Conservation (phyloP, 176 grass and related monocot species). For the Oryza meyeriana region DNA sequence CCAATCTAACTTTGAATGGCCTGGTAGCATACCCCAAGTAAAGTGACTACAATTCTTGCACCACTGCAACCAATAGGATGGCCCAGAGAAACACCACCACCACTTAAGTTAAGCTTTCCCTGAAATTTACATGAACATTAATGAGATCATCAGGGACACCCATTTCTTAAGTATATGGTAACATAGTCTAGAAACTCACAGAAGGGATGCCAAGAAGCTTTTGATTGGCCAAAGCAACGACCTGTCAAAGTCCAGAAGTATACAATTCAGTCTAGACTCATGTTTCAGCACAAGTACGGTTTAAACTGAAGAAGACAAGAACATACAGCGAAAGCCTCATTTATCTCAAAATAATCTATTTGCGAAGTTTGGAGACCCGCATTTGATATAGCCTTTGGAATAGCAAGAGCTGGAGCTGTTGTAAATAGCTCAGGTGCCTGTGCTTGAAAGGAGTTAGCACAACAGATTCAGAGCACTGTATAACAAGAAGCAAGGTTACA, state of each 20-base stretch:
- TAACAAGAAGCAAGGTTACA: background rate
- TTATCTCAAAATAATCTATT: constrained; percentile 94
- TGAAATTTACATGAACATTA: constrained; percentile 27
- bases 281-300: background rate
- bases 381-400: constrained; percentile 92
- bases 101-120: constrained; percentile 83
- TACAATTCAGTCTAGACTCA: constrained; percentile 18
- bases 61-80: constrained; percentile 95
- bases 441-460: constrained; percentile 4
- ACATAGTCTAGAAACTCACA: constrained; percentile 39
- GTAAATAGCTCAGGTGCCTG: constrained; percentile 95
- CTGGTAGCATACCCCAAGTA: constrained; percentile 75
- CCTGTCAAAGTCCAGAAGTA: constrained; percentile 46
- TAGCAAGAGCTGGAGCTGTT: constrained; percentile 85
- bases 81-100: constrained; percentile 93
- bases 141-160: background rate
- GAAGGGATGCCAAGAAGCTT: constrained; percentile 87
- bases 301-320: constrained; percentile 20
- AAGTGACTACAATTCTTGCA: constrained; percentile 82
- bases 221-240: constrained; percentile 88
- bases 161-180: background rate
- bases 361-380: constrained; percentile 71
- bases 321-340: constrained; percentile 88
- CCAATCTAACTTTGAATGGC: background rate
- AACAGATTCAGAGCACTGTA: background rate